Base-by-base conservation (phyloP, 1,284 basidiomycete genomes). In the Pyrrhoderma noxium region DNA sequence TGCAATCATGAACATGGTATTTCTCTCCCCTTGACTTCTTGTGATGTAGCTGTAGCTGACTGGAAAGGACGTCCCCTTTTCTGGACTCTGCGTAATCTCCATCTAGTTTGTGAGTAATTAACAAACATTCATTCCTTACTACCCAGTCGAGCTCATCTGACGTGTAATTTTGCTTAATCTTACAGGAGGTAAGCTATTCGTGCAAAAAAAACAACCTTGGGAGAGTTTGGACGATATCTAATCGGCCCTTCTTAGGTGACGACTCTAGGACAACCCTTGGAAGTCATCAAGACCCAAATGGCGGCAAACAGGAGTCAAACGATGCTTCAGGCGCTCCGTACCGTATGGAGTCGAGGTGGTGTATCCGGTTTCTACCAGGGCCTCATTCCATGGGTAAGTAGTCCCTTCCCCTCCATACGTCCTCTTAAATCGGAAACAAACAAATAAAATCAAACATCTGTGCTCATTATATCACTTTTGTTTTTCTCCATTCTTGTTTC, bases 201-300 rank as follows among this genome's bases (percentile, higher is more conserved):
- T 40, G 38, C 8, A 16, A 4, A 22, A 22, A 22, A 40, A 5
- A 18, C 14, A 16, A 5, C 5, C 5, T 7, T 14, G 51, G 42
- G 36, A 22, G 23, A 11, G 38, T n/a, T 42, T 22, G 4, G 18
- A n/a, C 8, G 35, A 5, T 44, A 27, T 49, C n/a, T 25, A 47
- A 27, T 48, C 25, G 21, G 18, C 19, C 27, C 16, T 16, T 40
- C 1, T 8, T n/a, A 76, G 85, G 95, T 99, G 57, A 97, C 96
- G 51, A 98, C 96, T 9, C 80, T 99, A 39, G 96, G 96, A 42
- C 96, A 99, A 73, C 96, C 96, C 16, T 75, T 99, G 52, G 96
- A 99, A 72, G 96, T 99, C 39, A 71, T 98, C 64, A 99, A 99
- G 74, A 99, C 96, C 9, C 94, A 97, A 65, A 96, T 97, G 93